Base-by-base conservation (phyloP, 2,329 filamentous ascomycete species). In the Cladosporium oxysporum region DNA sequence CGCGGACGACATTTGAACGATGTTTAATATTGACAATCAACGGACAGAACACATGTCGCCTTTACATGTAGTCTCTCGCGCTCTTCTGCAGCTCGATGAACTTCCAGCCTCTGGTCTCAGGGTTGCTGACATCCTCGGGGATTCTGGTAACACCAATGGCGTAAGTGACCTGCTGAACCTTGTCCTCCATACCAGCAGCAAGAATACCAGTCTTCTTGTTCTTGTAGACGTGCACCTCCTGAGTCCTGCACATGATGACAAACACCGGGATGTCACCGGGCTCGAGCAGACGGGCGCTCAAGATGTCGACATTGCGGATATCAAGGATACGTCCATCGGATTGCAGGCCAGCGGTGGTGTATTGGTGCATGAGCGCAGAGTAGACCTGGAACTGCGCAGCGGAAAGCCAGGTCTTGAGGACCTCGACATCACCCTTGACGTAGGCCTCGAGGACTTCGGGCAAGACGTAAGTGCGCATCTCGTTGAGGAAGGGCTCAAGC, bases 51-150 rank as follows among this genome's bases (percentile, higher is more conserved):
- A 29, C 52, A 57, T 57, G 52, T 10, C 11, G 11, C 3, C 60
- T 5, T 65, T 83, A 91, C 70, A 90, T 88, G 74, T 91, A 98
- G 81, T 99, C 95, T 75, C 95, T 88, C 65, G 91, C 94, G 79
- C 92, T 96, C 89, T 99, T 99, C 80, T 99, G 95, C 83, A 99
- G 88, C 83, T 99, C 95, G 76, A 99, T 98, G 79, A 99, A 83
- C 75, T 94, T 90, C 95, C 95, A 99, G 35, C 95, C 95, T 76
- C 93, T 87, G 12, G 95, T 99, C 82, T 99, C 95, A 1, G 93
- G 91, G 79, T 99, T 98, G 83, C 90, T 94, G 71, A 98, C 94
- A 72, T 99, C 95, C 77, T 99, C 95, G 2, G 95, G 90, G 67
- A 96, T 88, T 70, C 95, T 86, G 3, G 95, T 99, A 67, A 99